phyloP scores from a whole-genome alignment of 2,329 filamentous ascomycete species.

The Gnomoniopsis sp. region DNA sequence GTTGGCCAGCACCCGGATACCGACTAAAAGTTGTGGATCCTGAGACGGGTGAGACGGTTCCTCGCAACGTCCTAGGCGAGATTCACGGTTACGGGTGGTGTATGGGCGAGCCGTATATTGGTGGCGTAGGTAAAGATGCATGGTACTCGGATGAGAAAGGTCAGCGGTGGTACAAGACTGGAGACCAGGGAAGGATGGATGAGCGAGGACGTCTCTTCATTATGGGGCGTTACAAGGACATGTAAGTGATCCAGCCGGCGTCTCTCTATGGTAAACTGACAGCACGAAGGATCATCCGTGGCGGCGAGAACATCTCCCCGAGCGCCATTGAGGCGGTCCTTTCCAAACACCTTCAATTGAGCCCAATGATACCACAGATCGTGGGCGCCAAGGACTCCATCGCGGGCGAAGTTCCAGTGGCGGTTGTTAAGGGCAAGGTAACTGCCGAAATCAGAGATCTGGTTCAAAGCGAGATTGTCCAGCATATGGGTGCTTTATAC shows the following conservation, averaged over 20 bases:
- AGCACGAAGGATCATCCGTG: slow-evolving; percentile 4
- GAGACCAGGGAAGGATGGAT: slow-evolving; percentile 5
- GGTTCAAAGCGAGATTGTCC: slow-evolving; percentile 3
- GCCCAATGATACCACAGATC: background rate
- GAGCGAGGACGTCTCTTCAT: background rate
- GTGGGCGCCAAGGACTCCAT: slow-evolving; percentile 5
- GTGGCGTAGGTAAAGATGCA: slow-evolving; percentile 8
- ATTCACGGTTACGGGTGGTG: slow-evolving; percentile 3
- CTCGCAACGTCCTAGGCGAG: slow-evolving; percentile 2
- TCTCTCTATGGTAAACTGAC: background rate
- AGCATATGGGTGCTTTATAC: slow-evolving; percentile 8
- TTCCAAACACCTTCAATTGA: background rate
- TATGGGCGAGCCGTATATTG: slow-evolving; percentile 5
- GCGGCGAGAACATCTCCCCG: slow-evolving; percentile 8
- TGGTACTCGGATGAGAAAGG: slow-evolving; percentile 8
- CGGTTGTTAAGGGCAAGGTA: background rate
- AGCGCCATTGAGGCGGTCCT: slow-evolving; percentile 1
- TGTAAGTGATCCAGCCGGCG: background rate
- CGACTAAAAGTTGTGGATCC: slow-evolving; percentile 3
- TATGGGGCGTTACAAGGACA: slow-evolving; percentile 6
- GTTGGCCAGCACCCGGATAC: slow-evolving; percentile 3
- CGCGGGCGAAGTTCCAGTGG: slow-evolving; percentile 5
- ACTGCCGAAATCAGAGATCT: slow-evolving; percentile 1
- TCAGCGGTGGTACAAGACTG: slow-evolving; percentile 8
- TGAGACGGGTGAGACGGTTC: slow-evolving; percentile 3